These are phyloP conservation scores for Tripterygium wilfordii DNA, from an alignment of 177 flowering plant genomes.

Conservation along the genomic window DNA sequence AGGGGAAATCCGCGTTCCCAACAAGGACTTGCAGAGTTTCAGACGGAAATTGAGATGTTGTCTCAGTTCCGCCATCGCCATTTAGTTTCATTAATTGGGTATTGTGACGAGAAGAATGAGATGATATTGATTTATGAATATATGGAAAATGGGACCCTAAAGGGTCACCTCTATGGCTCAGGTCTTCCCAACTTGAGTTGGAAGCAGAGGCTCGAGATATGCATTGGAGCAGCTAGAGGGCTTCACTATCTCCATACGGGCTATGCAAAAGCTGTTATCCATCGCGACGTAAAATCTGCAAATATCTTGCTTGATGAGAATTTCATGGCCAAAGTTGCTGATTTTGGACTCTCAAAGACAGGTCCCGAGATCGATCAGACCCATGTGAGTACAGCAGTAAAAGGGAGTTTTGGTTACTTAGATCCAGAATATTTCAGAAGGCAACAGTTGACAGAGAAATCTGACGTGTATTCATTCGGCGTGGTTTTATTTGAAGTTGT, in stretches of 20 bases:
- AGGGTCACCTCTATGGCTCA: conserved; percentile 63
- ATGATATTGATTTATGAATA: conserved; percentile 78
- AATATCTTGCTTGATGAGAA: conserved; percentile 71
- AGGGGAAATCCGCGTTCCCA: conserved; percentile 74
- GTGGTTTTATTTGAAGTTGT: conserved; percentile 73
- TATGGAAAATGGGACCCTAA: conserved; percentile 76
- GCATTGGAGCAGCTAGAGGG: conserved; percentile 77
- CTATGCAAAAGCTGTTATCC: conserved; percentile 57
- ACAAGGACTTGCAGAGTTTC: conserved; percentile 72
- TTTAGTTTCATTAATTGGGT: conserved; percentile 71
- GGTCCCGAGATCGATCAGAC: conserved; percentile 82
- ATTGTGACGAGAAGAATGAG: conserved; percentile 70
- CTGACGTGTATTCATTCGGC: conserved; percentile 80
- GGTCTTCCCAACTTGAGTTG: conserved; percentile 49
- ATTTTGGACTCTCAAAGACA: conserved; percentile 72
- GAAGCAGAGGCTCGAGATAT: conserved; percentile 73
- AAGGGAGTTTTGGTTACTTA: conserved; percentile 76
- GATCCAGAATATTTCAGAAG: conserved; percentile 78
- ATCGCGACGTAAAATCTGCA: conserved; percentile 80
- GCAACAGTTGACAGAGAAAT: conserved; percentile 73
- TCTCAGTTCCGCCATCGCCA: conserved; percentile 80
- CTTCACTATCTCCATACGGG: conserved; percentile 82
- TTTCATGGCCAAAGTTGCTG: conserved; percentile 76
- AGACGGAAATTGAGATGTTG: conserved; percentile 74
- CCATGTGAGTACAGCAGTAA: conserved; percentile 80